These are phyloP conservation scores for Sicyos edulis DNA, from an alignment of 306 rosid genomes.

Conservation along the genomic window DNA sequence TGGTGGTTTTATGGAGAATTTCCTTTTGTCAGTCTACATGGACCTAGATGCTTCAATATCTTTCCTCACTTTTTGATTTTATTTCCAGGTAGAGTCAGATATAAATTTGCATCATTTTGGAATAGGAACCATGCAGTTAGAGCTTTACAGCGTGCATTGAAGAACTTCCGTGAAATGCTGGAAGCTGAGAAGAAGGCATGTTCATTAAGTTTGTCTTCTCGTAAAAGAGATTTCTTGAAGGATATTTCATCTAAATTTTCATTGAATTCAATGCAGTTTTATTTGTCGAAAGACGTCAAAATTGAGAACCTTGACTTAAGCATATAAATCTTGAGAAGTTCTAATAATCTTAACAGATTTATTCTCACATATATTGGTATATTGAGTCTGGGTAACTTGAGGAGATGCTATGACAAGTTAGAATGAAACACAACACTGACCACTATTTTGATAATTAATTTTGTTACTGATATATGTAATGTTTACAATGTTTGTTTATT, in stretches of 20 bases:
- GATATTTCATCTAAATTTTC: not conserved
- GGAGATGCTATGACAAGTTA: not conserved
- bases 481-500: constrained; percentile 4
- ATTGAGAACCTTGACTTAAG: not conserved
- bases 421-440: not conserved
- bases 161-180: constrained; percentile 59
- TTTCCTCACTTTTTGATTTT: constrained; percentile 25
- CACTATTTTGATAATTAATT: not conserved
- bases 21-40: too few relatives aligned
- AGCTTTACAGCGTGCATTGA: constrained; percentile 68
- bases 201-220: constrained; percentile 16
- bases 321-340: not conserved
- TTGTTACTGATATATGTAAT: not conserved
- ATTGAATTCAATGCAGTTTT: not conserved
- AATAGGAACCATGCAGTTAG: constrained; percentile 89
- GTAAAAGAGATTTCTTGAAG: not conserved
- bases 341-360: not conserved
- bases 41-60: constrained; percentile 2
- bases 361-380: not conserved
- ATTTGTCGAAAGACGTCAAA: not conserved
- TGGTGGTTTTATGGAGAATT: too few relatives aligned
- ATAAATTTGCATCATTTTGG: constrained; percentile 98
- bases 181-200: constrained; percentile 91
- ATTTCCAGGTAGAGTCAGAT: constrained; percentile 92
- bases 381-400: not conserved